These are phyloP conservation scores for Pestalotiopsis sp. DNA, from an alignment of 2,329 filamentous ascomycete species.

Conservation along the genomic window DNA sequence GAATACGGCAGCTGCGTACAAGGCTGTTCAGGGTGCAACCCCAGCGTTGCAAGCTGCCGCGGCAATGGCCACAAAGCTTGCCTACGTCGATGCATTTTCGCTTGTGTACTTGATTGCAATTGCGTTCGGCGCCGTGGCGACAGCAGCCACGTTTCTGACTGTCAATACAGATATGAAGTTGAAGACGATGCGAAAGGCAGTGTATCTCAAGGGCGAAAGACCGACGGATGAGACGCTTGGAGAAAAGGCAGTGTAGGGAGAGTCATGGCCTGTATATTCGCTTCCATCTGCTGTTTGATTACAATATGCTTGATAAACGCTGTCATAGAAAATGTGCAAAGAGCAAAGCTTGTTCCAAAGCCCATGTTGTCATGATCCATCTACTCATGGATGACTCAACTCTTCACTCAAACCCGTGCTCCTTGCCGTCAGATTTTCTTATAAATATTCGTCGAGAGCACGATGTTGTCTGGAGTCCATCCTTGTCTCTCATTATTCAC, in stretches of 20 bases:
- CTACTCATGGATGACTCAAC: too few relatives aligned
- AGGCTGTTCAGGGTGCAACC: constrained; percentile 27
- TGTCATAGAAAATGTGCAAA: background rate
- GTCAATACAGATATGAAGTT: constrained; percentile 27
- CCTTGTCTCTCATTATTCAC: too few relatives aligned
- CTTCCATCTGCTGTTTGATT: background rate
- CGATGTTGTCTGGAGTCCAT: too few relatives aligned
- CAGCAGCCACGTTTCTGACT: constrained; percentile 29
- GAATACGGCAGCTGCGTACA: constrained; percentile 35
- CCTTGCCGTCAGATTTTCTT: too few relatives aligned
- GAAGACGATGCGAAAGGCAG: constrained; percentile 1
- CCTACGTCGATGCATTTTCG: constrained; percentile 35
- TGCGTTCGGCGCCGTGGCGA: constrained; percentile 34
- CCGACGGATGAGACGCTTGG: background rate
- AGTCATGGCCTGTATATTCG: background rate
- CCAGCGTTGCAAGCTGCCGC: constrained; percentile 26
- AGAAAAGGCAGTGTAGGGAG: background rate
- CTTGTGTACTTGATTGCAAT: constrained; percentile 37
- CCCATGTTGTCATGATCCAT: too few relatives aligned
- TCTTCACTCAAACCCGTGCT: too few relatives aligned
- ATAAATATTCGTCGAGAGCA: too few relatives aligned
- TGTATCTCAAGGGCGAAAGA: background rate
- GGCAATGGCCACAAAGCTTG: constrained; percentile 28
- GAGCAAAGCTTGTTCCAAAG: too few relatives aligned
- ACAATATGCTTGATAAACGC: background rate